Evolutionary conservation across 2,329 filamentous ascomycete species (phyloP), one percentile per base, ranked within the genome.

Genomic region (Grosmannia serpens): DNA sequence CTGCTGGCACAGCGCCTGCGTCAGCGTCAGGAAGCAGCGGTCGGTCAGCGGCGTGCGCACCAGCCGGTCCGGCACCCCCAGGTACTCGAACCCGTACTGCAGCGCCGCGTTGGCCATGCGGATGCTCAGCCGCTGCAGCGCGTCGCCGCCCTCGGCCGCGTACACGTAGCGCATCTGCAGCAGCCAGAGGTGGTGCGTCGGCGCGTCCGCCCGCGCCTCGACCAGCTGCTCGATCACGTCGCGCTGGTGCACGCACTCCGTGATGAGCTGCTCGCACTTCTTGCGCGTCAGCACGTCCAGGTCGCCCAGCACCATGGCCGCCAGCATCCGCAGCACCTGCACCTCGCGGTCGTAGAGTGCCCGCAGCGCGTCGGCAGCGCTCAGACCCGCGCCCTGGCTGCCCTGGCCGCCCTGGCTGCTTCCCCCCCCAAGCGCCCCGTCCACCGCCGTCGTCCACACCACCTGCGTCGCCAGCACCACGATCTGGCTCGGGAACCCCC

Each of bases 231-330:
- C 87, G 63, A 97, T 94, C 22, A 87, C 83, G 71, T 99, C 94
- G 61, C 94, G 88, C 72, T 99, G 95, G 70, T 99, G 94, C 17
- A 99, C 94, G 69, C 94, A 97, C 70, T 99, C 95, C 0, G 95
- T 99, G 68, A 99, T 99, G 64, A 99, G 82, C 72, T 96, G 92
- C 71, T 99, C 94, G 72, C 92, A 99, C 76, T 96, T 96, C 79
- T 96, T 96, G 62, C 94, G 83, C 68, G 88, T 84, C 55, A 96
- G 88, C 8, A 89, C 77, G 64, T 91, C 88, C 26, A 99, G 81
- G 67, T 99, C 91, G 46, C 89, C 89, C 20, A 99, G 79, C 15
- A 99, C 94, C 3, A 90, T 92, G 46, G 88, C 82, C 24, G 94
- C 94, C 58, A 99, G 85, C 26, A 95, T 77, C 58, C 89, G 85